Percentiles rank a stretch among this genome's conserved stretches.
phyloP scores from a whole-genome alignment of 2,329 filamentous ascomycete genomes.

The Diaporthe amygdali region DNA sequence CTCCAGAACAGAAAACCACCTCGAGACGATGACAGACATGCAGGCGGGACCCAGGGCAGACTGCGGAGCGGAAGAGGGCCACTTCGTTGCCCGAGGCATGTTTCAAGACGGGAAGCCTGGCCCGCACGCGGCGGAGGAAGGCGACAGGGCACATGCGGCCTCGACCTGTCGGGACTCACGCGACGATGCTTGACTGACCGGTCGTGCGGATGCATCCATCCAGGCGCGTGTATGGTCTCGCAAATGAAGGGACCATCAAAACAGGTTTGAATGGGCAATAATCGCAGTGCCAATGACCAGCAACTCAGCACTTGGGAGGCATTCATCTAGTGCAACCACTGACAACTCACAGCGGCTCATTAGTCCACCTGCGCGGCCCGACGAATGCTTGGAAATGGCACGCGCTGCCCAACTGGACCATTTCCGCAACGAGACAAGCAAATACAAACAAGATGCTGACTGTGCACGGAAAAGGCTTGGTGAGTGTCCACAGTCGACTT shows the following conservation, averaged over 20 bases:
- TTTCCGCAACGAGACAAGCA: constrained; percentile 4
- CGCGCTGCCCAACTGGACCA: neutral
- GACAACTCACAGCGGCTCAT: neutral
- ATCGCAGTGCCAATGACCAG: neutral
- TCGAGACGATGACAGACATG: neutral
- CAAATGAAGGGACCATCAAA: neutral
- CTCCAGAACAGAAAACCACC: neutral
- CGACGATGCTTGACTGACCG: neutral
- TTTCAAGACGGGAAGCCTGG: neutral
- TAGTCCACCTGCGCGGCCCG: neutral
- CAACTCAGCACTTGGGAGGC: neutral
- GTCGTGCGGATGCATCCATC: neutral
- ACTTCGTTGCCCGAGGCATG: neutral
- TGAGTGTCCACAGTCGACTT: neutral
- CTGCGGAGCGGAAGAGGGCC: neutral
- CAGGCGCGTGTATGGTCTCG: neutral
- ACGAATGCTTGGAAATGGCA: neutral
- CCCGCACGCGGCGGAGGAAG: neutral
- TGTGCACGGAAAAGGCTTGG: constrained; percentile 20
- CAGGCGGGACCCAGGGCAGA: neutral
- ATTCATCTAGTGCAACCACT: neutral
- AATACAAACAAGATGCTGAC: constrained; percentile 26
- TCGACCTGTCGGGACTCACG: neutral
- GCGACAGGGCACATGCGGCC: neutral
- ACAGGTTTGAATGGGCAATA: neutral